phyloP scores from a whole-genome alignment of 805 yeast genomes.

The Cyberlindnera sargentensis region DNA sequence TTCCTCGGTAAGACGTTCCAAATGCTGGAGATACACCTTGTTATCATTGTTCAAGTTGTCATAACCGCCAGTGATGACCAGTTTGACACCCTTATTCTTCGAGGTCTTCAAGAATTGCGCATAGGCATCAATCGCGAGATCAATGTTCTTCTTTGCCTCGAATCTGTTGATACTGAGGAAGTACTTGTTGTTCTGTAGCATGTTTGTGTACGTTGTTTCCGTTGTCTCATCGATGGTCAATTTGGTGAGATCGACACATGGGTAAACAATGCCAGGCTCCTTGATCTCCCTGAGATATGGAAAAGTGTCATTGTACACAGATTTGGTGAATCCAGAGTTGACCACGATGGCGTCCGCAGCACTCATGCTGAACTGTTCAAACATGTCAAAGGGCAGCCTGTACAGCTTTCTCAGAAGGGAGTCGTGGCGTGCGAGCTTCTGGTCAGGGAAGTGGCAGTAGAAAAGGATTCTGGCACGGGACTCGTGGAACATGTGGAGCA shows the following conservation, averaged over 20 bases:
- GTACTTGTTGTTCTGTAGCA: conserved; percentile 24
- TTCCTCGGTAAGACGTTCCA: conserved; percentile 41
- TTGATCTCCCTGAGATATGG: conserved; percentile 24
- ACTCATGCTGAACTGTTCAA: conserved; percentile 76
- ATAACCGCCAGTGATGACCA: conserved; percentile 88
- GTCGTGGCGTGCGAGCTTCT: conserved; percentile 56
- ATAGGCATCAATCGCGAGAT: conserved; percentile 67
- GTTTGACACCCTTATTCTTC: conserved; percentile 32
- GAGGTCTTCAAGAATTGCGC: conserved; percentile 32
- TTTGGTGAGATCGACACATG: conserved; percentile 58
- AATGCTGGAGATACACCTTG: conserved; percentile 57
- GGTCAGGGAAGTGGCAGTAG: conserved; percentile 97
- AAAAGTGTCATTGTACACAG: conserved; percentile 64
- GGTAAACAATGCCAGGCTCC: conserved; percentile 32
- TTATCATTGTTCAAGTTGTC: conserved; percentile 74
- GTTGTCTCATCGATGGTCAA: conserved; percentile 17
- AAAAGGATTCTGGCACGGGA: conserved; percentile 52
- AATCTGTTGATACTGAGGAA: conserved; percentile 82
- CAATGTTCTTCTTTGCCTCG: conserved; percentile 79
- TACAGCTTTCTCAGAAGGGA: conserved; percentile 54
- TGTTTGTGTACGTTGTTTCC: conserved; percentile 7
- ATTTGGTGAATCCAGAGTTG: conserved; percentile 77
- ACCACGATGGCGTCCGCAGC: conserved; percentile 78
- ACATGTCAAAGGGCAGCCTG: conserved; percentile 73
- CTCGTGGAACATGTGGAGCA: conserved; percentile 43